Evolutionary conservation across 1,284 basidiomycete species (phyloP).

Genomic region (Termitomyces sp.): DNA sequence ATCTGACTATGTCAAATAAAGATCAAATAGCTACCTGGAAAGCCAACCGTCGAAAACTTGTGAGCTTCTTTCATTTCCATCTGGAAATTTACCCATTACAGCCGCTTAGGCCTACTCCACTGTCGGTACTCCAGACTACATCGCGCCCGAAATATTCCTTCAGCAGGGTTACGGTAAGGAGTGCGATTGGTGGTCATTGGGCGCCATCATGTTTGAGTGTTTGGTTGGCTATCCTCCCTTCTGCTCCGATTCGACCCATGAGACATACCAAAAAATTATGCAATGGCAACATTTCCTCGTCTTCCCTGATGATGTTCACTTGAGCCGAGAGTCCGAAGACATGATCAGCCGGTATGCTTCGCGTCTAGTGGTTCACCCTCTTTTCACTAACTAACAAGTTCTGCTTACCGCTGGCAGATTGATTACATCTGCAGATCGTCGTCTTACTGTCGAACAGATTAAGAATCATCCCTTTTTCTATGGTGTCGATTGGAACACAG

Average conservation of each 20-base stretch:
- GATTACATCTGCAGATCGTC: conserved; percentile 81
- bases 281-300: conserved; percentile 86
- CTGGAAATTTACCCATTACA: not conserved
- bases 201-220: conserved; percentile 99
- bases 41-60: conserved; percentile 93
- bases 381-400: conserved; percentile 8
- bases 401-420: conserved; percentile 48
- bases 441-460: conserved; percentile 83
- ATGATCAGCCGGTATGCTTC: conserved; percentile 66
- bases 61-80: conserved; percentile 30
- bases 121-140: conserved; percentile 99
- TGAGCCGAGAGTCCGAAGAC: conserved; percentile 91
- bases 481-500: conserved; percentile 90
- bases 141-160: conserved; percentile 97
- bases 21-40: conserved; percentile 99
- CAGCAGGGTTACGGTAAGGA: conserved; percentile 97
- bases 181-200: conserved; percentile 97
- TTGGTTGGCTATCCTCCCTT: conserved; percentile 97
- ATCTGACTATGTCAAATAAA: conserved; percentile 84
- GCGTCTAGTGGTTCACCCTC: not conserved
- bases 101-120: conserved; percentile 90
- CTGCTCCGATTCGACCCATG: conserved; percentile 97
- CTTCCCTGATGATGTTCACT: conserved; percentile 95
- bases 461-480: conserved; percentile 96
- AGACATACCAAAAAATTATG: conserved; percentile 98